Evolutionary conservation across 2,329 filamentous ascomycete species (phyloP), one percentile per base, ranked within the genome.

Genomic region (Fusarium annulatum): DNA sequence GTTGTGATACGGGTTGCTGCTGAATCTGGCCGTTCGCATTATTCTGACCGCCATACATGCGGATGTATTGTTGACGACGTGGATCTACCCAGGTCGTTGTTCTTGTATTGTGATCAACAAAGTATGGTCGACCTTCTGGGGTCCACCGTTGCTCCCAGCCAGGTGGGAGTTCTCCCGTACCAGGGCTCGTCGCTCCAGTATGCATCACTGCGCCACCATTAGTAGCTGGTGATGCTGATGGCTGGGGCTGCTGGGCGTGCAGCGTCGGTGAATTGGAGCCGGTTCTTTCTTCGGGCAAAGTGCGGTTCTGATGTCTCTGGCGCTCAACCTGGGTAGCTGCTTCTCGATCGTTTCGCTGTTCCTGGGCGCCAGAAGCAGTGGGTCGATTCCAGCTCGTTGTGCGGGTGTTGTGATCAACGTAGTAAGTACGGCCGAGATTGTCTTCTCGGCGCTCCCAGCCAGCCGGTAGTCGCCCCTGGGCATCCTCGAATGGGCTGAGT

Each of bases 51-150:
- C 90, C 90, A 80, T 99, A 99, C 94, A 98, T 98, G 67, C 96
- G 90, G 69, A 99, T 98, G 84, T 98, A 99, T 82, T 99, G 96
- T 84, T 98, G 96, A 71, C 96, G 92, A 77, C 96, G 92, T 36
- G 96, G 96, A 81, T 99, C 96, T 21, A 99, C 96, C 96, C 96
- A 99, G 2, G 96, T 98, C 0, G 96, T 99, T 3, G 96, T 98
- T 74, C 96, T 91, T 15, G 96, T 98, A 81, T 98, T 99, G 84
- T 99, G 96, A 81, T 99, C 96, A 56, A 99, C 96, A 83, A 98
- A 99, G 84, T 99, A 99, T 14, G 96, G 89, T 57, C 96, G 91
- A 34, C 96, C 95, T 86, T 99, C 96, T 1, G 96, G 96, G 0
- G 96, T 99, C 84, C 94, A 95, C 77, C 96, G 89, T 82, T 98